Evolutionary conservation across 108 stramenopile species (phyloP).

Genomic region (Cyclotella cryptica): DNA sequence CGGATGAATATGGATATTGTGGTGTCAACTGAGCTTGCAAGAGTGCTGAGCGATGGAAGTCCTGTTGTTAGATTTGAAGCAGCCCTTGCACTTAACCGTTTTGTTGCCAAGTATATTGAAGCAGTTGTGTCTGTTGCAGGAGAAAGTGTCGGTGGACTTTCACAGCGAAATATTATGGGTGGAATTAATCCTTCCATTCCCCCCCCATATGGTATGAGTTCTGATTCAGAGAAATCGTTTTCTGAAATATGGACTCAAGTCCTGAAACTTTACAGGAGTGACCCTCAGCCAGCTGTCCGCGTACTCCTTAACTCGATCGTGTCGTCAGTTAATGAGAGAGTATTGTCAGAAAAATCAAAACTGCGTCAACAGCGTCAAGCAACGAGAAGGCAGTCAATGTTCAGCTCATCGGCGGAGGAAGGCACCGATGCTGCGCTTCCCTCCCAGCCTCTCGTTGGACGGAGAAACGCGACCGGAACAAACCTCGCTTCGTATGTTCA

Average conservation of each 20-base stretch:
- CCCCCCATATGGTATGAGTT: slow-evolving; percentile 57
- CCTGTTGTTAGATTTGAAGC: slow-evolving; percentile 89
- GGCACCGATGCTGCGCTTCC: slow-evolving; percentile 11
- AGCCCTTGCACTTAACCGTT: slow-evolving; percentile 64
- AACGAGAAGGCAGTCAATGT: slow-evolving; percentile 32
- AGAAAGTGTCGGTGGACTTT: slow-evolving; percentile 34
- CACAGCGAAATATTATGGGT: slow-evolving; percentile 32
- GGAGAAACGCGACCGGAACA: slow-evolving; percentile 29
- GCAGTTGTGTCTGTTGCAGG: slow-evolving; percentile 82
- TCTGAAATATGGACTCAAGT: slow-evolving; percentile 76
- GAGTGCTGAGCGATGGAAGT: slow-evolving; percentile 70
- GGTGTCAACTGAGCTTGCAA: slow-evolving; percentile 22
- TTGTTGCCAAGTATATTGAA: slow-evolving; percentile 83
- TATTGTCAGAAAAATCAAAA: slow-evolving; percentile 56
- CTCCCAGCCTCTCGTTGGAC: slow-evolving; percentile 9
- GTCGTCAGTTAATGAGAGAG: slow-evolving; percentile 73
- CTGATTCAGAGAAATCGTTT: slow-evolving; percentile 58
- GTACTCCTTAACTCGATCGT: slow-evolving; percentile 72
- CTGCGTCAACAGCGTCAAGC: slow-evolving; percentile 22
- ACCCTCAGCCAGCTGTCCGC: slow-evolving; percentile 80
- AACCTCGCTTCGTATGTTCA: slow-evolving; percentile 25
- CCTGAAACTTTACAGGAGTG: slow-evolving; percentile 64
- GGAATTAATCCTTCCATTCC: slow-evolving; percentile 35
- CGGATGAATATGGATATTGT: slow-evolving; percentile 30
- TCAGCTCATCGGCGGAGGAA: slow-evolving; percentile 6